phyloP scores from a whole-genome alignment of 2,329 filamentous ascomycete genomes.

The Colletotrichum liaoningense region DNA sequence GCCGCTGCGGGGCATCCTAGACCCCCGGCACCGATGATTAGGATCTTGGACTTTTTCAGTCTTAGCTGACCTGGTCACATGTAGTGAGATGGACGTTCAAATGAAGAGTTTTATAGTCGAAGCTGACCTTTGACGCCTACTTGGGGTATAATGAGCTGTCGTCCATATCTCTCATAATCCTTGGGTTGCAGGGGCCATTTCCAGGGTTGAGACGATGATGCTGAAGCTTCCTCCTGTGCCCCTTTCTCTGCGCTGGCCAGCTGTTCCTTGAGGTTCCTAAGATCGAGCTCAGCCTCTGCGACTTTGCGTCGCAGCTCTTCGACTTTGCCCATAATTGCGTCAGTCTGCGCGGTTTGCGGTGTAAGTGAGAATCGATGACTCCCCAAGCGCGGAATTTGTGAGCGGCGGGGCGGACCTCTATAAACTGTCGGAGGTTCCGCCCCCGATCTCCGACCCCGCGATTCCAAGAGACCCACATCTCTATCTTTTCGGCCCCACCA shows the following conservation, averaged over 20 bases:
- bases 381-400: not conserved
- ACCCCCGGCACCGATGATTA: constrained; percentile 89
- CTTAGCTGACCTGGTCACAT: constrained; percentile 75
- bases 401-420: not conserved
- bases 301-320: constrained; percentile 61
- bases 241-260: constrained; percentile 54
- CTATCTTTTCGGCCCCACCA: constrained; percentile 6
- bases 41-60: constrained; percentile 75
- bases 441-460: constrained; percentile 30
- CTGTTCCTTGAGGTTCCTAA: constrained; percentile 57
- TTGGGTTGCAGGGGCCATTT: constrained; percentile 77
- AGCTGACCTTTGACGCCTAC: constrained; percentile 78
- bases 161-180: constrained; percentile 88
- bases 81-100: constrained; percentile 4
- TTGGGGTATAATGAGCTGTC: constrained; percentile 89
- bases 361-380: constrained; percentile 8
- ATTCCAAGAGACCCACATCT: not conserved
- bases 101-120: not conserved
- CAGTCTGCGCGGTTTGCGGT: not conserved
- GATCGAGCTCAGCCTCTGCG: constrained; percentile 57
- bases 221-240: constrained; percentile 27
- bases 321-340: constrained; percentile 49
- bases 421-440: constrained; percentile 12
- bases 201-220: constrained; percentile 41
- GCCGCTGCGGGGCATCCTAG: constrained; percentile 91